Evolutionary conservation across 495 filamentous ascomycete genomes (phyloP).

Genomic region (Entonaema liquescens): DNA sequence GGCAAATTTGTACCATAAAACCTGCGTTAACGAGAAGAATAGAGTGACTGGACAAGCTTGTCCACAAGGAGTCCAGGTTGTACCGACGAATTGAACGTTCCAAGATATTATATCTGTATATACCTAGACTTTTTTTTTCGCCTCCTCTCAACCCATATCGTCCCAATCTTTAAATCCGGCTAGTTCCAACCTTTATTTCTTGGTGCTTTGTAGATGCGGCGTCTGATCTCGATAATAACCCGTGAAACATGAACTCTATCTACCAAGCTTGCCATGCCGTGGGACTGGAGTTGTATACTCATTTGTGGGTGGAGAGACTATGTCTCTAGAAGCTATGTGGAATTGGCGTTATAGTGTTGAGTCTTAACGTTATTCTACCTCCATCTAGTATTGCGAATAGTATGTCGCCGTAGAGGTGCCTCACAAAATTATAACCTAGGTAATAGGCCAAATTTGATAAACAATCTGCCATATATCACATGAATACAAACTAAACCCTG

Average conservation of each 20-base stretch:
- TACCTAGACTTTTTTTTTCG: slow-evolving; percentile 13
- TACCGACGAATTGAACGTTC: slow-evolving; percentile 13
- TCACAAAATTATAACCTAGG: neutral
- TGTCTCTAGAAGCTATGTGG: neutral
- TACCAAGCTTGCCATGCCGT: neutral
- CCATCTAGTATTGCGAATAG: neutral
- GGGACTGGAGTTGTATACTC: too few relatives aligned
- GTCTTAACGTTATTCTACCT: neutral
- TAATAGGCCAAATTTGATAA: neutral
- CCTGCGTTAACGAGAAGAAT: slow-evolving; percentile 32
- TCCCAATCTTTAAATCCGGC: neutral
- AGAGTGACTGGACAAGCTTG: slow-evolving; percentile 21
- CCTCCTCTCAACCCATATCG: slow-evolving; percentile 4
- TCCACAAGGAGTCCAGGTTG: slow-evolving; percentile 16
- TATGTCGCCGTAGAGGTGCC: neutral
- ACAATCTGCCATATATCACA: neutral
- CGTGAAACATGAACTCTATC: neutral
- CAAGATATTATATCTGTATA: slow-evolving; percentile 20
- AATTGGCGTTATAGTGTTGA: neutral
- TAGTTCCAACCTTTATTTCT: neutral
- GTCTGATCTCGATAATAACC: neutral
- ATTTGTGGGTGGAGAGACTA: too few relatives aligned
- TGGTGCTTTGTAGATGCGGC: neutral
- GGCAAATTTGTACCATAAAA: slow-evolving; percentile 38
- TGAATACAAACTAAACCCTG: neutral